Percentiles rank a stretch among this genome's conserved stretches.
Conservation (phyloP, 2,329 filamentous ascomycete genomes). For the Fusarium torreyae region DNA sequence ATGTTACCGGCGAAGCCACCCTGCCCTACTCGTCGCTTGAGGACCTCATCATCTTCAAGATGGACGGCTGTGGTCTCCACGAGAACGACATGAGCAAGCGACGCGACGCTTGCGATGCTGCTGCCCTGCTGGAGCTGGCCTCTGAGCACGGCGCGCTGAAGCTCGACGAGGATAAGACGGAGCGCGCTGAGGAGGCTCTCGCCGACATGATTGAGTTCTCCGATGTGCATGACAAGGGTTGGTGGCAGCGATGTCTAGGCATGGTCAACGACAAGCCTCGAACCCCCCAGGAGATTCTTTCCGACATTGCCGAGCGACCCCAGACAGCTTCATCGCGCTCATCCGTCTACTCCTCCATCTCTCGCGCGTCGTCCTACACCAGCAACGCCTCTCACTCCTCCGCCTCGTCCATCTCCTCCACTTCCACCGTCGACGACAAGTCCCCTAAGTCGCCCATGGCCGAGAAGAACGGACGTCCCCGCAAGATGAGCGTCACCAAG, state of each 20-base stretch:
- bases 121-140: constrained; percentile 47
- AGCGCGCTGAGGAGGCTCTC: constrained; percentile 47
- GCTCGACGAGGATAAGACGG: constrained; percentile 48
- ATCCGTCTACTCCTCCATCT: constrained; percentile 46
- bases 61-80: constrained; percentile 50
- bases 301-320: constrained; percentile 46
- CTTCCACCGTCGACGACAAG: constrained; percentile 39
- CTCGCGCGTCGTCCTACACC: constrained; percentile 48
- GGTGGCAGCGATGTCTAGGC: constrained; percentile 51
- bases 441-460: constrained; percentile 32
- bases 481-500: constrained; percentile 52
- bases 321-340: constrained; percentile 35
- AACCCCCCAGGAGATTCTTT: constrained; percentile 50
- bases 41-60: constrained; percentile 51
- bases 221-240: constrained; percentile 48
- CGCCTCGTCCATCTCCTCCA: constrained; percentile 48
- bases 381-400: constrained; percentile 44
- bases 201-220: constrained; percentile 48
- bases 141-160: constrained; percentile 47
- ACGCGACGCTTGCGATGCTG: constrained; percentile 47
- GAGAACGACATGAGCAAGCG: constrained; percentile 48
- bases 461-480: constrained; percentile 47
- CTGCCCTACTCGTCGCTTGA: constrained; percentile 50
- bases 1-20: constrained; percentile 34
- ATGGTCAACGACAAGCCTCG: constrained; percentile 43